Conservation (phyloP, 139 green algal genomes). For the Ettlia oleoabundans region DNA sequence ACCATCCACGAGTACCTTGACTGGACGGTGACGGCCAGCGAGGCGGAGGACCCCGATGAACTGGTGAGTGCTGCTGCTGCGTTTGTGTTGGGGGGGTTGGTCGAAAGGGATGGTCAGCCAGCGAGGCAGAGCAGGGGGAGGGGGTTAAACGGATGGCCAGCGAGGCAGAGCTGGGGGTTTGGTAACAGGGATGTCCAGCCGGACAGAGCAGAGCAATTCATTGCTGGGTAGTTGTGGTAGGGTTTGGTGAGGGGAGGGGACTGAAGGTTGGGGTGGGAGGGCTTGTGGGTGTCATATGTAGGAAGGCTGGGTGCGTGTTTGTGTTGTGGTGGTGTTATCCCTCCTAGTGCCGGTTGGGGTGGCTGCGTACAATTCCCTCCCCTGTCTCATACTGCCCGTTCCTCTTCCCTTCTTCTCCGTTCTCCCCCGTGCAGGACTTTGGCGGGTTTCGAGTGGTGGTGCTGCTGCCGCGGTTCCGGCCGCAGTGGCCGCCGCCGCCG, state of each 20-base stretch:
- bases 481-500: constrained; percentile 76
- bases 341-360: too few relatives aligned
- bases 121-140: not conserved
- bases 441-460: constrained; percentile 84
- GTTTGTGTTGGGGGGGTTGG: not conserved
- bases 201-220: too few relatives aligned
- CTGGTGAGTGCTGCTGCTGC: constrained; percentile 49
- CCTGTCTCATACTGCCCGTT: not conserved
- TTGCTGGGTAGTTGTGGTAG: too few relatives aligned
- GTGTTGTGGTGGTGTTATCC: too few relatives aligned
- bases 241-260: too few relatives aligned
- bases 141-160: not conserved
- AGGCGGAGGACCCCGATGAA: constrained; percentile 66
- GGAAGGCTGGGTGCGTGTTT: too few relatives aligned
- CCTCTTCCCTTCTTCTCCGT: too few relatives aligned
- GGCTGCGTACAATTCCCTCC: too few relatives aligned
- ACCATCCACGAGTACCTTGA: constrained; percentile 97
- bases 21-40: constrained; percentile 89
- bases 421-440: constrained; percentile 78
- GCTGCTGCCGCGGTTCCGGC: constrained; percentile 75
- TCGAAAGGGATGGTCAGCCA: not conserved
- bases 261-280: too few relatives aligned
- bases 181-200: too few relatives aligned
- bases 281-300: too few relatives aligned
- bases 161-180: too few relatives aligned